phyloP scores from a whole-genome alignment of 2,329 filamentous ascomycete genomes.

The Fusarium continuum region DNA sequence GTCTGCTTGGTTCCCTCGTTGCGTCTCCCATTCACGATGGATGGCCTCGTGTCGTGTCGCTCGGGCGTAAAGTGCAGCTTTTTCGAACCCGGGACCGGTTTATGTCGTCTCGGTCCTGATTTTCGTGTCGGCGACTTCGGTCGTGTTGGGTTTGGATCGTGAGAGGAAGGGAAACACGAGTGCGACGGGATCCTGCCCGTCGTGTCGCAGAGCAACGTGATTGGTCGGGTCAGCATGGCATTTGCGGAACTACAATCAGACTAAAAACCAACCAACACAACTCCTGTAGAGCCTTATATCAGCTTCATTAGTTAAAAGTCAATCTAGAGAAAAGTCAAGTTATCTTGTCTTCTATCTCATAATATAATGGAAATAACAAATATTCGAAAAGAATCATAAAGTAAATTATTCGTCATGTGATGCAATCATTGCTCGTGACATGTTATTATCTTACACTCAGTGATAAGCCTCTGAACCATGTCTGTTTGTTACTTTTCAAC shows the following conservation, averaged over 20 bases:
- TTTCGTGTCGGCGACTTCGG: constrained; percentile 16
- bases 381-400: not conserved
- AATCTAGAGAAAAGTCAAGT: not conserved
- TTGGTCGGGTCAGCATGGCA: constrained; percentile 26
- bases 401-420: constrained; percentile 17
- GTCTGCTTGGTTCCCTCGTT: constrained; percentile 16
- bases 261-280: constrained; percentile 14
- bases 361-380: not conserved
- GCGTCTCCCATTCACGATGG: constrained; percentile 15
- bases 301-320: not conserved
- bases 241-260: constrained; percentile 27
- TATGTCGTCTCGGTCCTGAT: constrained; percentile 2
- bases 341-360: too few species aligned
- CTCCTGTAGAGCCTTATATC: not conserved
- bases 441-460: constrained; percentile 30
- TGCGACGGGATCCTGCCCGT: constrained; percentile 39
- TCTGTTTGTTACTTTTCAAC: constrained; percentile 33
- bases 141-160: constrained; percentile 27
- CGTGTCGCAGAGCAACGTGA: constrained; percentile 37
- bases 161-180: constrained; percentile 36
- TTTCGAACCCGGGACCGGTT: not conserved
- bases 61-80: not conserved
- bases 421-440: constrained; percentile 31
- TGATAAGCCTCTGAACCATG: constrained; percentile 19
- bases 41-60: constrained; percentile 7